These are phyloP conservation scores for Aspergillus carbonarius DNA, from an alignment of 2,329 filamentous ascomycete species.

Conservation along the genomic window DNA sequence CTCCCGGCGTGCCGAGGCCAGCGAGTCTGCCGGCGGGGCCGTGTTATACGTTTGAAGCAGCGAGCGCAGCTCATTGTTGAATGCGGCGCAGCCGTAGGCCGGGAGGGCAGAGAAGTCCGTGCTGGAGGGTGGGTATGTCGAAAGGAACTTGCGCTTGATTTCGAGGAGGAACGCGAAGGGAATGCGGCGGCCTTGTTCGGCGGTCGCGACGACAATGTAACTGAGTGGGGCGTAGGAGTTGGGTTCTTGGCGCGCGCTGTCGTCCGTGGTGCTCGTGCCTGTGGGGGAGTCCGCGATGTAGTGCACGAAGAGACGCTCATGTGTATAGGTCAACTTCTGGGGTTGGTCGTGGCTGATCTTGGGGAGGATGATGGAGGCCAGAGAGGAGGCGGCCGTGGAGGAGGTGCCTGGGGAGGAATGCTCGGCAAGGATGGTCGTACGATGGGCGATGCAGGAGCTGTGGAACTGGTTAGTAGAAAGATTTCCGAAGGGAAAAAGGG, in stretches of 20 bases:
- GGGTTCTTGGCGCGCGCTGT: slow-evolving; percentile 36
- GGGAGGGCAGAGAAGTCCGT: slow-evolving; percentile 77
- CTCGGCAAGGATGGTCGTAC: slow-evolving; percentile 88
- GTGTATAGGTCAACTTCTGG: slow-evolving; percentile 91
- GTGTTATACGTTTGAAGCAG: slow-evolving; percentile 85
- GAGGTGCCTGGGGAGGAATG: slow-evolving; percentile 84
- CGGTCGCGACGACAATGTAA: slow-evolving; percentile 84
- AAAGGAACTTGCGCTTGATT: slow-evolving; percentile 83
- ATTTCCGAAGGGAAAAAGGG: neutral
- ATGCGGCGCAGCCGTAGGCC: slow-evolving; percentile 84
- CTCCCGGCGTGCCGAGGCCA: slow-evolving; percentile 78
- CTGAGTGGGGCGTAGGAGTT: slow-evolving; percentile 77
- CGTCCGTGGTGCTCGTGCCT: slow-evolving; percentile 44
- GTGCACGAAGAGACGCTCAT: slow-evolving; percentile 90
- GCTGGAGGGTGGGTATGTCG: slow-evolving; percentile 61
- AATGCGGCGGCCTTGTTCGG: slow-evolving; percentile 78
- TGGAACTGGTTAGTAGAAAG: neutral
- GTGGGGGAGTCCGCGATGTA: slow-evolving; percentile 85
- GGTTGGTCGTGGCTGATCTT: slow-evolving; percentile 80
- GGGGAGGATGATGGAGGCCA: slow-evolving; percentile 90
- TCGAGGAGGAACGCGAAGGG: slow-evolving; percentile 91
- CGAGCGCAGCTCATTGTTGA: slow-evolving; percentile 74
- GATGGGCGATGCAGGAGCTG: slow-evolving; percentile 91
- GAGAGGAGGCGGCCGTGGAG: slow-evolving; percentile 79
- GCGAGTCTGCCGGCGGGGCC: slow-evolving; percentile 74